phyloP scores from a whole-genome alignment of 352 stramenopile genomes.

The Phytophthora fragariaefolia region DNA sequence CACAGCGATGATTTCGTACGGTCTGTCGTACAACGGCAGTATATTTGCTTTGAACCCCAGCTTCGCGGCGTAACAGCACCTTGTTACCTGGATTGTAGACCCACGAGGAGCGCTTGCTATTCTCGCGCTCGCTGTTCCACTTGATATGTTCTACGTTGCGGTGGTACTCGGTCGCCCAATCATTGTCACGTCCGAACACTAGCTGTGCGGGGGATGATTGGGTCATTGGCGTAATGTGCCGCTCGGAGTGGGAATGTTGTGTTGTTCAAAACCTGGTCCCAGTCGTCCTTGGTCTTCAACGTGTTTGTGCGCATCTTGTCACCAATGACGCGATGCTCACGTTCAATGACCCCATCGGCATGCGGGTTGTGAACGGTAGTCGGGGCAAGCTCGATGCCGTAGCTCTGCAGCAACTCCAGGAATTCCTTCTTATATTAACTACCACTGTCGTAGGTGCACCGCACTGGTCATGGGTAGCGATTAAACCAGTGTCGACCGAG shows the following conservation, averaged over 20 bases:
- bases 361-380: slow-evolving; percentile 3
- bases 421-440: slow-evolving; percentile 7
- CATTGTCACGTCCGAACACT: slow-evolving; percentile 6
- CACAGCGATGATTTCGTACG: background rate
- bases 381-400: background rate
- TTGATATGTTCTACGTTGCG: too few species aligned
- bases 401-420: slow-evolving; percentile 1
- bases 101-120: too few species aligned
- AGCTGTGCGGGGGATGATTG: background rate
- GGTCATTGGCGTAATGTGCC: background rate
- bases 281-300: background rate
- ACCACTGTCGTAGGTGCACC: background rate
- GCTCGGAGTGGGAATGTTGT: slow-evolving; percentile 1
- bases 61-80: too few species aligned
- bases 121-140: too few species aligned
- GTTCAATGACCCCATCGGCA: slow-evolving; percentile 7
- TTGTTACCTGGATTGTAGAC: too few species aligned
- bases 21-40: background rate
- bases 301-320: slow-evolving; percentile 7
- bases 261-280: slow-evolving; percentile 7
- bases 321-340: slow-evolving; percentile 3
- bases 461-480: background rate
- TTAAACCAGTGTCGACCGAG: slow-evolving; percentile 5
- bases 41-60: too few species aligned
- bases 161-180: too few species aligned